Evolutionary conservation across 179 eudicot genomes (phyloP).

Genomic region (Kewa caespitosa): DNA sequence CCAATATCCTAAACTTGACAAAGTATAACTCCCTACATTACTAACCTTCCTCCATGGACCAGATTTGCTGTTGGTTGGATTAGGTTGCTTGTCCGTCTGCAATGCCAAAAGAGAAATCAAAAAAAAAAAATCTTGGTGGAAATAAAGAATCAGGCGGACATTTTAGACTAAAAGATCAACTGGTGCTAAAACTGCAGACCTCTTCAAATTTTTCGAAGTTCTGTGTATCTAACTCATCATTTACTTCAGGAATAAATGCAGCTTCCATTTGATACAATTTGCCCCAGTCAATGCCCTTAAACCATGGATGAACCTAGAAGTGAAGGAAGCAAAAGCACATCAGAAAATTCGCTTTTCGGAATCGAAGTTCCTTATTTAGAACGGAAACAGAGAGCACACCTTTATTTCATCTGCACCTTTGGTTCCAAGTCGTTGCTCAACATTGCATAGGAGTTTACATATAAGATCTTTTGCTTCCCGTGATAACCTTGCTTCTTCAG

Average conservation of each 20-base stretch:
- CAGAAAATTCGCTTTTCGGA: constrained; percentile 2
- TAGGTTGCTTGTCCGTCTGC: constrained; percentile 55
- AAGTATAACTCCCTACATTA: not conserved
- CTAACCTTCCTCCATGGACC: constrained; percentile 94
- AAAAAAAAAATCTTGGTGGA: not conserved
- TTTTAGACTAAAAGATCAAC: not conserved
- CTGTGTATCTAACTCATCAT: constrained; percentile 84
- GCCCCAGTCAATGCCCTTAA: constrained; percentile 67
- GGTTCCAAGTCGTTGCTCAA: constrained; percentile 77
- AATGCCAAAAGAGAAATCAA: constrained; percentile 5
- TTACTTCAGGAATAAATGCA: constrained; percentile 86
- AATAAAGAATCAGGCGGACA: not conserved
- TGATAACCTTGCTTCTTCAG: constrained; percentile 83
- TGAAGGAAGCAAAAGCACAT: constrained; percentile 11
- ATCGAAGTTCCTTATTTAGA: not conserved
- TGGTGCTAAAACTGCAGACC: constrained; percentile 32
- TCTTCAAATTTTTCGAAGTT: constrained; percentile 88
- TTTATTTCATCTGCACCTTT: constrained; percentile 77
- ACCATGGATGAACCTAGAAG: constrained; percentile 76
- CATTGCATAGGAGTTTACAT: constrained; percentile 73
- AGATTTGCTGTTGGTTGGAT: constrained; percentile 49
- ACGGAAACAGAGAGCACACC: constrained; percentile 38
- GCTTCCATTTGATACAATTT: constrained; percentile 74
- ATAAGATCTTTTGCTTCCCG: constrained; percentile 83
- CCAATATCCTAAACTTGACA: not conserved